A percentile compares a stretch with the other conserved stretches of the same genome.
phyloP scores from a whole-genome alignment of 164 flowering plant genomes.

The Litsea cubeba region DNA sequence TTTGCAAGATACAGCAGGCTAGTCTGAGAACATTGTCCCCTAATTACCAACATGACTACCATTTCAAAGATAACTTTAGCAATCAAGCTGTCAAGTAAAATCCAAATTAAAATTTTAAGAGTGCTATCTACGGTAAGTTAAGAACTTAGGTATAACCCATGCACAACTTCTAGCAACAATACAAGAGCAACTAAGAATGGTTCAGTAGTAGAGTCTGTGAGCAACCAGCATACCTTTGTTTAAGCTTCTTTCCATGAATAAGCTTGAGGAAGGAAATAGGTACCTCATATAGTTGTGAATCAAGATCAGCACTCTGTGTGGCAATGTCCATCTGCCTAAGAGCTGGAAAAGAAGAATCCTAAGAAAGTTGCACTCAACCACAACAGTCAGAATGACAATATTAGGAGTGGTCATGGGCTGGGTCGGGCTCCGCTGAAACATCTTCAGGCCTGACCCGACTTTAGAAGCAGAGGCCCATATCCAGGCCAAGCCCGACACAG shows the following conservation, averaged over 20 bases:
- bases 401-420: too few species aligned
- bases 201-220: too few species aligned
- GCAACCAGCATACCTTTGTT: neutral
- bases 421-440: too few species aligned
- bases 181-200: neutral
- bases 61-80: too few species aligned
- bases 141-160: neutral
- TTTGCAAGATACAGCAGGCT: too few species aligned
- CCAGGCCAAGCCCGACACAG: too few species aligned
- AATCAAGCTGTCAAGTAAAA: too few species aligned
- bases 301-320: neutral
- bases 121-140: neutral
- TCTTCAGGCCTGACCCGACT: too few species aligned
- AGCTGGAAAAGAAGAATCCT: neutral
- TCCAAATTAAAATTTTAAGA: neutral
- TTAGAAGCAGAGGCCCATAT: too few species aligned
- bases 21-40: too few species aligned
- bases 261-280: constrained; percentile 4
- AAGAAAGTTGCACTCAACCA: neutral
- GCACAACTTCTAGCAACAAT: neutral
- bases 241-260: neutral
- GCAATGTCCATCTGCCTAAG: neutral
- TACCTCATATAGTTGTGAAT: constrained; percentile 4
- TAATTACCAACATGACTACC: too few species aligned
- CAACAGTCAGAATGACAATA: too few species aligned